phyloP scores from a whole-genome alignment of 441 rosid species.

The Adansonia gregorii region DNA sequence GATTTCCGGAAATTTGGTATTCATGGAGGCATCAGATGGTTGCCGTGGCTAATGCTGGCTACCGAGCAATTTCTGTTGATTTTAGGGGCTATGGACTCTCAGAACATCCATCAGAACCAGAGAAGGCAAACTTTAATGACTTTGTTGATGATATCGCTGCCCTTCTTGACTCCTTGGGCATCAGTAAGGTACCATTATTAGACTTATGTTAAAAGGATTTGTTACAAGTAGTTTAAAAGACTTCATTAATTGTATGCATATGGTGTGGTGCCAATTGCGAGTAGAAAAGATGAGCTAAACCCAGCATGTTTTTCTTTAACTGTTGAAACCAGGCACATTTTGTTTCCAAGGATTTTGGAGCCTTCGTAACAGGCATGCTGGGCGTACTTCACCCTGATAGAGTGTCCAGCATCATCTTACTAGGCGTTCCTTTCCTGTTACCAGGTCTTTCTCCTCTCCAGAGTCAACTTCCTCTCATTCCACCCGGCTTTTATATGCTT shows the following conservation, averaged over 20 bases:
- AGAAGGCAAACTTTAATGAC: conserved; percentile 42
- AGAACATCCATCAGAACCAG: conserved; percentile 42
- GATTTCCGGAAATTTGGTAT: conserved; percentile 63
- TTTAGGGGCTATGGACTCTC: conserved; percentile 59
- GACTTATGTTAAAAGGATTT: not conserved
- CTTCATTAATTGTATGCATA: not conserved
- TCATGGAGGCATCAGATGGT: conserved; percentile 62
- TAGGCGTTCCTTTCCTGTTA: conserved; percentile 43
- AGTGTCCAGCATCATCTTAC: conserved; percentile 28
- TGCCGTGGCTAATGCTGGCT: conserved; percentile 46
- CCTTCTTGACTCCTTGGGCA: conserved; percentile 40
- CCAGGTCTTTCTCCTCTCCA: conserved; percentile 28
- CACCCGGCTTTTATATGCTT: conserved; percentile 44
- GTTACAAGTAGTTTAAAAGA: not conserved
- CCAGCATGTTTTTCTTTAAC: not conserved
- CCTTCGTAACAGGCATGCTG: conserved; percentile 30
- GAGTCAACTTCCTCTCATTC: conserved; percentile 25
- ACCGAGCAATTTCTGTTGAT: conserved; percentile 49
- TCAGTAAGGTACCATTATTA: conserved; percentile 34
- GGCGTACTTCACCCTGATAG: conserved; percentile 14
- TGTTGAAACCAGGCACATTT: conserved; percentile 38
- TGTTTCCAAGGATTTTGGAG: conserved; percentile 48
- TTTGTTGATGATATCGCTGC: conserved; percentile 43
- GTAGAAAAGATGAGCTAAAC: not conserved
- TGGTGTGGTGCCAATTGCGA: not conserved